A percentile compares a stretch with the other conserved stretches of the same genome.
phyloP scores from a whole-genome alignment of 257 asterid genomes.

The Dorcoceras hygrometricum region DNA sequence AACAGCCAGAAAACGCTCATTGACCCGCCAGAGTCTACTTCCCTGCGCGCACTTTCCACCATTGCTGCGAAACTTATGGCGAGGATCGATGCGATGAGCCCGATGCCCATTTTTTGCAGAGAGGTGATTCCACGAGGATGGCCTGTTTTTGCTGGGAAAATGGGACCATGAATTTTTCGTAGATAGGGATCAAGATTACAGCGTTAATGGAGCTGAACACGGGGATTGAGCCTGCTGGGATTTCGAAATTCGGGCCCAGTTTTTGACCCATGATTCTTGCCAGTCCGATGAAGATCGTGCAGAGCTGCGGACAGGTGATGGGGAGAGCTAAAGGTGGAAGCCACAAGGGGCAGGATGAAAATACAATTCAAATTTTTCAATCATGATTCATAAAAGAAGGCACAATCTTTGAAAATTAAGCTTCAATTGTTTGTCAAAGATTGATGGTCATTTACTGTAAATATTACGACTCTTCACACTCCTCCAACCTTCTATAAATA shows the following conservation, averaged over 20 bases:
- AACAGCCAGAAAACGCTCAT: constrained; percentile 47
- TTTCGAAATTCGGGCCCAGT: constrained; percentile 34
- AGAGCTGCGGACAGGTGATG: constrained; percentile 67
- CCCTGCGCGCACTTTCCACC: constrained; percentile 52
- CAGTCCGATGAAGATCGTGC: constrained; percentile 65
- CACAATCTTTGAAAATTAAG: too few relatives aligned
- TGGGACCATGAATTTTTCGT: constrained; percentile 53
- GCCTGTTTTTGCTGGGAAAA: constrained; percentile 51
- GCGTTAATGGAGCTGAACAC: constrained; percentile 68
- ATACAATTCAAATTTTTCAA: too few relatives aligned
- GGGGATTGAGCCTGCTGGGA: constrained; percentile 62
- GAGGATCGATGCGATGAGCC: constrained; percentile 57
- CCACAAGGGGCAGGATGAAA: too few relatives aligned
- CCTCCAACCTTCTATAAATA: too few relatives aligned
- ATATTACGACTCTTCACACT: too few relatives aligned
- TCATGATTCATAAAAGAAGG: too few relatives aligned
- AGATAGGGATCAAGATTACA: constrained; percentile 56
- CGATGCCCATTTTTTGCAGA: constrained; percentile 62
- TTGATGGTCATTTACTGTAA: too few relatives aligned
- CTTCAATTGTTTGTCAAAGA: too few relatives aligned
- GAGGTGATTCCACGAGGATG: constrained; percentile 66
- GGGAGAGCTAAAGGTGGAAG: constrained; percentile 74
- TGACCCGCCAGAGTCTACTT: constrained; percentile 35
- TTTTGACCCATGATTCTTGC: constrained; percentile 49
- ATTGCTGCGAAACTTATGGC: constrained; percentile 65